Evolutionary conservation across 768 basidiomycete species (phyloP), one percentile per base, ranked within the genome.

Genomic region (Rhizopogon vesiculosus): DNA sequence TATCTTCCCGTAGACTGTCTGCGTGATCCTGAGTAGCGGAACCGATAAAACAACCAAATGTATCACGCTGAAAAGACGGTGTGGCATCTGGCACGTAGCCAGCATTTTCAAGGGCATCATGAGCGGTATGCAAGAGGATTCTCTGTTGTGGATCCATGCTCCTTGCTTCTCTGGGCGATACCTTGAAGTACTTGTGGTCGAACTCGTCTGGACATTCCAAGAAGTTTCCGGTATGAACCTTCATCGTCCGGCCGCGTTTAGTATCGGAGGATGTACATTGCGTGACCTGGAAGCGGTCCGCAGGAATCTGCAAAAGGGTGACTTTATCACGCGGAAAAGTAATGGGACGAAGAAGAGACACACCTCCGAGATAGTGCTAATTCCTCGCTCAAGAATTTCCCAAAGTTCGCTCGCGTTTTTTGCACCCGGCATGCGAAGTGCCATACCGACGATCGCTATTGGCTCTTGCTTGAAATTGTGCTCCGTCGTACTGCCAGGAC

Each of bases 91-190:
- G 85, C 13, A 86, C 80, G 62, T 86, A 89, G 0, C 88, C 89
- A 4, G 87, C 78, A 57, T 82, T 76, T 64, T 89, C 87, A 4
- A 90, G 72, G 0, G 88, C 88, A 55, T 86, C 78, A 52, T 87
- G 80, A 5, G 84, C 85, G 3, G 80, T 76, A 40, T 85, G 86
- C 15, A 90, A 74, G 5, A 90, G 71, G 35, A 90, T 61, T 5
- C 88, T 78, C 59, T 89, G 87, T 59, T 89, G 87, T 7, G 89
- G 87, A 62, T 89, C 86, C 86, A 89, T 89, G 65, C 75, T 81
- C 57, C 72, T 80, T 13, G 89, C 87, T 67, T 90, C 88, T 5
- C 88, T 79, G 2, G 89, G 87, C 41, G 83, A 86, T 44, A 88
- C 79, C 42, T 79, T 82, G 75, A 90, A 91, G 64, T 88, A 87